These are phyloP conservation scores for Thalassiosira oceanica DNA, from an alignment of 352 stramenopile genomes.

Conservation along the genomic window DNA sequence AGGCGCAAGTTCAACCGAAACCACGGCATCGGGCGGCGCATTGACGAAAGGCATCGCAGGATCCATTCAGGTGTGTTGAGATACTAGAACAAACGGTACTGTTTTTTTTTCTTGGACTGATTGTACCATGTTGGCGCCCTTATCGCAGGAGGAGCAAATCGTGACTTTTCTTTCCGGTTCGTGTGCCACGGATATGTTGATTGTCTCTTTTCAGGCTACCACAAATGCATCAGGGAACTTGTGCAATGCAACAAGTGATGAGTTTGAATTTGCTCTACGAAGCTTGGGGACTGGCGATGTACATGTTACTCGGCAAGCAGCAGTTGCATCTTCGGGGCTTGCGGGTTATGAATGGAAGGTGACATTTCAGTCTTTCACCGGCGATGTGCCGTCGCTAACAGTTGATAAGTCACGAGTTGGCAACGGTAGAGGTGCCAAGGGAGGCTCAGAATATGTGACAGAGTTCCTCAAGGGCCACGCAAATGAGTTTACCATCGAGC, in stretches of 20 bases:
- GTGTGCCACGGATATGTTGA: constrained; percentile 34
- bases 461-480: constrained; percentile 91
- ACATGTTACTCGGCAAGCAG: constrained; percentile 51
- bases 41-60: constrained; percentile 89
- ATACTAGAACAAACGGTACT: too few relatives aligned
- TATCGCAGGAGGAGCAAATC: constrained; percentile 93
- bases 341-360: constrained; percentile 68
- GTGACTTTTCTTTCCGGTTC: constrained; percentile 69
- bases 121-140: too few relatives aligned
- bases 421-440: constrained; percentile 46
- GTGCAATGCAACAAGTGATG: constrained; percentile 35
- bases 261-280: constrained; percentile 43
- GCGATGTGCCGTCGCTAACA: constrained; percentile 82
- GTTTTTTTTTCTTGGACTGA: too few relatives aligned
- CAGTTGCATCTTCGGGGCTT: constrained; percentile 20
- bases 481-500: constrained; percentile 94
- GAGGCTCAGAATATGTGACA: constrained; percentile 68
- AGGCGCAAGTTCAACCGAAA: constrained; percentile 85
- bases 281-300: constrained; percentile 39
- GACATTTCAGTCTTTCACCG: constrained; percentile 85
- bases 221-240: constrained; percentile 46
- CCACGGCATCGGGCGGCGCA: constrained; percentile 86
- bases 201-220: constrained; percentile 45
- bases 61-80: too few relatives aligned
- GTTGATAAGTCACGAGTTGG: constrained; percentile 39